Base-by-base conservation (phyloP, 768 basidiomycete genomes). In the Termitomyces sp. region DNA sequence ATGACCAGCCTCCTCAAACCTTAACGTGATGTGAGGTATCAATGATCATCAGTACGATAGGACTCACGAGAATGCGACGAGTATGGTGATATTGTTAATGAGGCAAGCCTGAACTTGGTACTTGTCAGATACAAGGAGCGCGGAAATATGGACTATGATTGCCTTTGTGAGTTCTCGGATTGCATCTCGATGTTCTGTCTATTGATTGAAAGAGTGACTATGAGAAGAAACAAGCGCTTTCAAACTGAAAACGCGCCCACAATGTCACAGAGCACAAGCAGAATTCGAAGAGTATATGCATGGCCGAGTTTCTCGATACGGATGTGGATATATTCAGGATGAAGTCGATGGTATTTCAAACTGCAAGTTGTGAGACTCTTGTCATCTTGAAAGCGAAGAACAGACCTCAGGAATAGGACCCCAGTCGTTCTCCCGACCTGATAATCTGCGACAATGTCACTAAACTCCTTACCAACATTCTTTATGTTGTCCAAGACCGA, bases 381-480 rank as follows among this genome's bases (percentile, higher is more conserved):
- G 24, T 16, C 1, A 51, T 39, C 22, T 49, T 32, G 58, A 35
- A 24, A 62, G 39, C 52, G 39, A 24, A 32, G 9, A 32, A 40
- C 67, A 66, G 59, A 91, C 97, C 94, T 96, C 58, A 99, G 83
- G 71, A 90, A 99, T 24, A 99, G 75, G 11, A 96, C 90, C 20
- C 95, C 91, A 1, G 94, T 95, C 32, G 96, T 98, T 22, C 89
- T 82, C 22, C 97, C 97, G 18, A 99, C 96, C 72, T 98, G 95
- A 73, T 92, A 99, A 74, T 99, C 97, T 24, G 90, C 87, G 18
- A 90, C 81, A 62, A 98, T 95, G 69, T 98, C 96, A 0, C 92
- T 92, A 68, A 93, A 97, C 72, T 98, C 95, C 74, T 94, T 96
- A 2, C 91, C 86, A 2, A 97, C 91, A 74, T 93, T 92, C 63